These are phyloP conservation scores for Torulaspora delbrueckii DNA, from an alignment of 805 yeast genomes.

Conservation along the genomic window DNA sequence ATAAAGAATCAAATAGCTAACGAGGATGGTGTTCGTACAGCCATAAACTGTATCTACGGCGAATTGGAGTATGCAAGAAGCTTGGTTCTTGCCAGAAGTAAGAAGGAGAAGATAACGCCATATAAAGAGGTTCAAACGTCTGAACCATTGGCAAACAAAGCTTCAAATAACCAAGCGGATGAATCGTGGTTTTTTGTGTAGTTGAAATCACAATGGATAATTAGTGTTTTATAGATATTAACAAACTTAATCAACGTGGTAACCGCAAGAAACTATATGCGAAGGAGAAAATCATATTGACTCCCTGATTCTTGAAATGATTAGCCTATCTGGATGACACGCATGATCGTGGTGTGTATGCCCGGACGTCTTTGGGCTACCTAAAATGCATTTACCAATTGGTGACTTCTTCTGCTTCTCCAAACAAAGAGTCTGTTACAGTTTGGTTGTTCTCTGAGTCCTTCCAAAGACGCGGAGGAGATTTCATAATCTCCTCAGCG, in stretches of 20 bases:
- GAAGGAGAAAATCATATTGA: not conserved
- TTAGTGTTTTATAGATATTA: not conserved
- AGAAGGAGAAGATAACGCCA: conserved; percentile 14
- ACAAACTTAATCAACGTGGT: not conserved
- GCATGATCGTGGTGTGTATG: too few species aligned
- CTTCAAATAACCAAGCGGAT: not conserved
- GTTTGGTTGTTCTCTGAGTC: conserved; percentile 41
- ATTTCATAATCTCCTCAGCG: conserved; percentile 54
- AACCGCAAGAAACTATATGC: not conserved
- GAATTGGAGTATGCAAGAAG: conserved; percentile 73
- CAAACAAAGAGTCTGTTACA: conserved; percentile 66
- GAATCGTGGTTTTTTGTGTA: not conserved
- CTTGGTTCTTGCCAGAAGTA: conserved; percentile 46
- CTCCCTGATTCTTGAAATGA: too few species aligned
- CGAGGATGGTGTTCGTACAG: conserved; percentile 79
- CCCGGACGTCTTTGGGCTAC: not conserved
- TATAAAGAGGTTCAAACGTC: not conserved
- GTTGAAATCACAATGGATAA: not conserved
- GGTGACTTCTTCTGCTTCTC: conserved; percentile 92
- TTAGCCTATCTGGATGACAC: too few species aligned
- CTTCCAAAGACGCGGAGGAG: conserved; percentile 39
- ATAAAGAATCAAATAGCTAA: conserved; percentile 57
- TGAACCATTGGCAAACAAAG: not conserved
- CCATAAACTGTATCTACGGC: conserved; percentile 71
- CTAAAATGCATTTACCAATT: conserved; percentile 55